phyloP scores from a whole-genome alignment of 805 yeast species.

The Candida koratica region DNA sequence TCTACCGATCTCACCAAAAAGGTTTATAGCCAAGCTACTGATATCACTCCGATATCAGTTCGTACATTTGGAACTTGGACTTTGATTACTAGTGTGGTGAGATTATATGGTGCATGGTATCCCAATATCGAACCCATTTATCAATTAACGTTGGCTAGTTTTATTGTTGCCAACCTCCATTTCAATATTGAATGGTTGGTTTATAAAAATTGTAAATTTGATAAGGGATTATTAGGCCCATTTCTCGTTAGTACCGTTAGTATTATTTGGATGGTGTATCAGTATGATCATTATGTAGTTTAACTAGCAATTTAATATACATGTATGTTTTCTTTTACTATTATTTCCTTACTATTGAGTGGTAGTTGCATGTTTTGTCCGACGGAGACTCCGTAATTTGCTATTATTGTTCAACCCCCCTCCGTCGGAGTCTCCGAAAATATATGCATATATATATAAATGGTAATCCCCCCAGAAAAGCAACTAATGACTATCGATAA shows the following conservation, averaged over 20 bases:
- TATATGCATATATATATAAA: background rate
- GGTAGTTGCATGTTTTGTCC: no score
- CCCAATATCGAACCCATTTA: conserved; percentile 66
- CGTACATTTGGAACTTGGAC: conserved; percentile 99
- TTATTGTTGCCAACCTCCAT: conserved; percentile 77
- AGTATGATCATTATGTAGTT: conserved; percentile 54
- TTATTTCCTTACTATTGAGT: no score
- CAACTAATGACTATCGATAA: conserved; percentile 20
- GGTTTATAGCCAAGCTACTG: conserved; percentile 52
- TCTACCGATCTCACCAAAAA: conserved; percentile 70
- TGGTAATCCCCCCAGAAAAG: background rate
- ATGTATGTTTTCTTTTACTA: background rate
- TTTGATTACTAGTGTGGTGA: conserved; percentile 72
- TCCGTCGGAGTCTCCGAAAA: conserved; percentile 14
- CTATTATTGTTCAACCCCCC: background rate
- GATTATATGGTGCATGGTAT: conserved; percentile 84
- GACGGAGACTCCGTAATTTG: conserved; percentile 2
- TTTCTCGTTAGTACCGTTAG: conserved; percentile 68
- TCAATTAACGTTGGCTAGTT: conserved; percentile 75
- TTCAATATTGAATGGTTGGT: conserved; percentile 79
- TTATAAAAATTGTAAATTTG: conserved; percentile 75
- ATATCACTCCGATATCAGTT: conserved; percentile 62
- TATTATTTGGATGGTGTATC: conserved; percentile 74
- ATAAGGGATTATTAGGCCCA: conserved; percentile 88
- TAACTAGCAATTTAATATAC: background rate